A percentile compares a stretch with the other conserved stretches of the same genome.
Evolutionary conservation across 176 grass and related monocot species (phyloP).

Genomic region (Carex littledalei): DNA sequence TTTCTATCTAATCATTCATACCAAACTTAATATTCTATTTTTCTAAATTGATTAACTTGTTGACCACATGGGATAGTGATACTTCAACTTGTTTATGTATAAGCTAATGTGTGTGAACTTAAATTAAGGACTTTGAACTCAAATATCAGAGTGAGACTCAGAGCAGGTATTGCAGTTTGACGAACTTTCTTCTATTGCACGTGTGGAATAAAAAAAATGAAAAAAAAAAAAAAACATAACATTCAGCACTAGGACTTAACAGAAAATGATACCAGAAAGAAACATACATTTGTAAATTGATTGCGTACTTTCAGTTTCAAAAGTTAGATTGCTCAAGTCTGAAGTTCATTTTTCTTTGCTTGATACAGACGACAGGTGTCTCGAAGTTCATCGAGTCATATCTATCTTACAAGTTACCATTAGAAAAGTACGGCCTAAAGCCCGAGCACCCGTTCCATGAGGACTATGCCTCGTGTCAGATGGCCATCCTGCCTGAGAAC

Average conservation of each 20-base stretch:
- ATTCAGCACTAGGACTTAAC: background rate
- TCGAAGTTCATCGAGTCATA: conserved; percentile 97
- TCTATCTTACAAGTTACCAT: conserved; percentile 77
- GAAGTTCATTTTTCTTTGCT: background rate
- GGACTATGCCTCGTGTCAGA: conserved; percentile 95
- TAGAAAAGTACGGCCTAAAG: conserved; percentile 70
- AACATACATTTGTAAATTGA: background rate
- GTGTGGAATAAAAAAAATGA: background rate
- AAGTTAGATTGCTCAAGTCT: background rate
- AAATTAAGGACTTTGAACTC: background rate
- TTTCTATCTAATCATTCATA: background rate
- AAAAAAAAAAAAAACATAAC: background rate
- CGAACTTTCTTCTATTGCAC: background rate
- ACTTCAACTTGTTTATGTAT: background rate
- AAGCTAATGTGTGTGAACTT: background rate
- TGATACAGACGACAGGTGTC: conserved; percentile 48
- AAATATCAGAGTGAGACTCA: background rate
- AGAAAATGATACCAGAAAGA: background rate
- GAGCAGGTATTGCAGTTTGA: background rate
- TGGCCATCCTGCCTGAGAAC: conserved; percentile 87
- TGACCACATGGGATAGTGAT: background rate
- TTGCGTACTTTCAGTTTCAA: background rate
- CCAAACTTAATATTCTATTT: background rate
- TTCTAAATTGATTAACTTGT: background rate
- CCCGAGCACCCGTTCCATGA: conserved; percentile 94